Conservation (phyloP, 169 alveolate genomes). For the Cryptosporidium parvum region DNA sequence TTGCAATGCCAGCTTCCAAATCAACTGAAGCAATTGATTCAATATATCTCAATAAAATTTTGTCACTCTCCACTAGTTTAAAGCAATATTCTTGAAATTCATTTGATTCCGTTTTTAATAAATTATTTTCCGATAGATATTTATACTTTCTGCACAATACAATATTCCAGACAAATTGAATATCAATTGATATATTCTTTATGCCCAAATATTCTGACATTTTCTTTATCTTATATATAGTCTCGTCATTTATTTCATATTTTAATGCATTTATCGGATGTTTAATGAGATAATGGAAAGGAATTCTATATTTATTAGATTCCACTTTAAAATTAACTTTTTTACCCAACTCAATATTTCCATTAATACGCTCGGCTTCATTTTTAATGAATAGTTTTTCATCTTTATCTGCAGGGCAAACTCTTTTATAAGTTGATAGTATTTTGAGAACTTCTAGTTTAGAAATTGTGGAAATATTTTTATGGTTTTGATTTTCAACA, state of each 20-base stretch:
- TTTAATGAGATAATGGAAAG: constrained; percentile 61
- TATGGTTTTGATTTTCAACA: background rate
- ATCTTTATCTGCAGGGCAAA: constrained; percentile 14
- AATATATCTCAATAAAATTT: constrained; percentile 50
- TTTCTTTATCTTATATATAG: constrained; percentile 44
- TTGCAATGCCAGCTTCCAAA: constrained; percentile 55
- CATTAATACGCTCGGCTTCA: constrained; percentile 1
- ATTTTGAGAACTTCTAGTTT: constrained; percentile 29
- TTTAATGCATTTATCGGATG: constrained; percentile 37
- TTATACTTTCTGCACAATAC: constrained; percentile 46
- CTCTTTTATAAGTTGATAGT: constrained; percentile 27
- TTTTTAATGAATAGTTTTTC: constrained; percentile 38
- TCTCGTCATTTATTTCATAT: constrained; percentile 53
- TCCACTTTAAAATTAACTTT: background rate
- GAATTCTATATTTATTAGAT: constrained; percentile 5
- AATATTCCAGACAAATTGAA: constrained; percentile 71
- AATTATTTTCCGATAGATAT: constrained; percentile 1
- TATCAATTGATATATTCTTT: constrained; percentile 13
- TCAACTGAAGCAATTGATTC: constrained; percentile 71
- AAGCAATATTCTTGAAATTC: constrained; percentile 2
- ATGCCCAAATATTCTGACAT: constrained; percentile 30
- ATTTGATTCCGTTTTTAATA: background rate
- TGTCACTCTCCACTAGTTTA: constrained; percentile 35
- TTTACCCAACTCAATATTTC: background rate
- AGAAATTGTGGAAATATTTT: background rate